Percentiles rank a stretch among this genome's conserved stretches.
Evolutionary conservation across 73 alveolate species (phyloP).

Genomic region (Paramecium primaurelia): DNA sequence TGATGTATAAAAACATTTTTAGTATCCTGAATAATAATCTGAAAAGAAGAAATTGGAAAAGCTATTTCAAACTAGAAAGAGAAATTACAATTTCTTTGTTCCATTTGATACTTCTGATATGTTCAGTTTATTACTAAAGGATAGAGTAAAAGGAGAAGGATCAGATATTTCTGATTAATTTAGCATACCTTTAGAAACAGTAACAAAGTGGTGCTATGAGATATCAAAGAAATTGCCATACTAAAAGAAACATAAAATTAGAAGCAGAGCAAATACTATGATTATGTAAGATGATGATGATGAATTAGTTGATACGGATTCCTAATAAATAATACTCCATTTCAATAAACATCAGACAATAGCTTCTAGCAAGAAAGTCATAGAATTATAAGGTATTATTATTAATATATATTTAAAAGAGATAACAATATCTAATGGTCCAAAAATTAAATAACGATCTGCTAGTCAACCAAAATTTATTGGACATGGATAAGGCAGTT

Average conservation of each 20-base stretch:
- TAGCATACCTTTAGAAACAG: not conserved
- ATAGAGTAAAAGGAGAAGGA: not conserved
- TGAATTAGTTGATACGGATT: not conserved
- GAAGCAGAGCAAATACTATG: constrained; percentile 21
- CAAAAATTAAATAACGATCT: not conserved
- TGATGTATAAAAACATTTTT: not conserved
- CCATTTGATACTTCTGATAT: constrained; percentile 13
- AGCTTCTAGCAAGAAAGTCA: not conserved
- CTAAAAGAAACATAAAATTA: not conserved
- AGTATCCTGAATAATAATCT: not conserved
- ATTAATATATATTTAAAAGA: not conserved
- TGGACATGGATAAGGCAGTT: not conserved
- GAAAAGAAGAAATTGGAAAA: not conserved
- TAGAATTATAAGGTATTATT: not conserved
- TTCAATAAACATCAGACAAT: not conserved
- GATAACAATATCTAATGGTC: not conserved
- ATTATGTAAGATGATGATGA: not conserved
- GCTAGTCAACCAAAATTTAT: not conserved
- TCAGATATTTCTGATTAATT: not conserved
- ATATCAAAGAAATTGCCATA: not conserved
- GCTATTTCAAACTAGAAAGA: not conserved
- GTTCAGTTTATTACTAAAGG: not conserved
- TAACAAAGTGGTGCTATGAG: not conserved
- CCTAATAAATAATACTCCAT: not conserved
- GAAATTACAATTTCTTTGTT: constrained; percentile 41